Evolutionary conservation across 2,329 filamentous ascomycete genomes (phyloP).

Genomic region (Pseudohalonectria lignicola): DNA sequence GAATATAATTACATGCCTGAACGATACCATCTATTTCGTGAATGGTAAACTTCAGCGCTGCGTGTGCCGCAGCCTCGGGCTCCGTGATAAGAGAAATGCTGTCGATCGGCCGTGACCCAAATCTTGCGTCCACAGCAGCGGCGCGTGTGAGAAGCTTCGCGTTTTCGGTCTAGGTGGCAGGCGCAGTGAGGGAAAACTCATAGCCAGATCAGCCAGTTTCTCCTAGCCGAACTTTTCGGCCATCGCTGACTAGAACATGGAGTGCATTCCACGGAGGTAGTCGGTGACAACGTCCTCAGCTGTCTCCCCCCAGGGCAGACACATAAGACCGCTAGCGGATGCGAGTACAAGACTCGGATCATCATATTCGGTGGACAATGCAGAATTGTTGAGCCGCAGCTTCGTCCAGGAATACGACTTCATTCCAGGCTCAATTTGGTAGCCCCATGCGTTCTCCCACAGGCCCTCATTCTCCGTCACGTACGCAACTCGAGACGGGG

Average conservation of each 20-base stretch:
- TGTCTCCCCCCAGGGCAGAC: not conserved
- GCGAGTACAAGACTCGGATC: not conserved
- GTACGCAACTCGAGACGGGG: conserved; percentile 1
- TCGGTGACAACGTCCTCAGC: conserved; percentile 1
- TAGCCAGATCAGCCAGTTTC: not conserved
- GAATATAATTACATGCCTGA: not conserved
- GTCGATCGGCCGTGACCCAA: not conserved
- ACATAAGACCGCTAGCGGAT: not conserved
- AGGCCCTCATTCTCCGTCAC: not conserved
- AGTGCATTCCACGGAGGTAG: not conserved
- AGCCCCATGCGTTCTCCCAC: not conserved
- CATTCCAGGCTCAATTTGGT: not conserved
- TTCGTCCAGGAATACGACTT: conserved; percentile 1
- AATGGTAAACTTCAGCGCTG: not conserved
- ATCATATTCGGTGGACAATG: not conserved
- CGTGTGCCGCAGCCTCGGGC: conserved; percentile 1
- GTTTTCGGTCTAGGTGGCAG: conserved; percentile 1
- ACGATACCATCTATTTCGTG: not conserved
- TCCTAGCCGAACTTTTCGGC: not conserved
- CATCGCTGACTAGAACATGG: not conserved
- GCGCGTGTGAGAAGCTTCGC: not conserved
- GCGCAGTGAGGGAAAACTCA: not conserved
- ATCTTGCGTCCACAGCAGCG: not conserved
- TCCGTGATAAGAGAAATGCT: not conserved
- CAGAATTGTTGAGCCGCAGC: not conserved